Evolutionary conservation across 1,139 yeast genomes (phyloP).

Genomic region (Yamadazyma epiphylla): DNA sequence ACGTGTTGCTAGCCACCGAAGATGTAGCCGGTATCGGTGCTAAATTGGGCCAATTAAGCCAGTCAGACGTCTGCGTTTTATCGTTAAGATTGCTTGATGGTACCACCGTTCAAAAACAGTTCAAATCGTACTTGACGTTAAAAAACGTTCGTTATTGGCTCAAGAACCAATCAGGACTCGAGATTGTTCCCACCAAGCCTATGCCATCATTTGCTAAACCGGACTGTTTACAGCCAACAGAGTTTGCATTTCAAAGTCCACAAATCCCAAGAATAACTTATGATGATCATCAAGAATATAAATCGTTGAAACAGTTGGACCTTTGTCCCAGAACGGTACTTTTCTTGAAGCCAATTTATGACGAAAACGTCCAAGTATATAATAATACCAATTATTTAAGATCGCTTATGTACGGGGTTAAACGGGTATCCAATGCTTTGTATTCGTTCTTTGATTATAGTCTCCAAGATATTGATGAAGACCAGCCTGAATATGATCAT

Average conservation of each 20-base stretch:
- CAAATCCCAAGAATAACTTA: conserved; percentile 33
- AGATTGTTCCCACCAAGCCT: conserved; percentile 20
- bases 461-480: conserved; percentile 13
- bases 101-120: conserved; percentile 40
- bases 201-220: conserved; percentile 39
- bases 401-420: conserved; percentile 12
- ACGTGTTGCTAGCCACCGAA: too few species aligned
- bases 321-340: conserved; percentile 66
- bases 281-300: conserved; percentile 51
- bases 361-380: conserved; percentile 18
- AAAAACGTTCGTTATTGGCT: conserved; percentile 61
- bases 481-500: conserved; percentile 2
- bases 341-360: conserved; percentile 54
- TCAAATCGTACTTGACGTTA: conserved; percentile 39
- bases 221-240: conserved; percentile 28
- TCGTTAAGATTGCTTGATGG: conserved; percentile 58
- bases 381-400: conserved; percentile 13
- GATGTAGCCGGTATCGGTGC: too few species aligned
- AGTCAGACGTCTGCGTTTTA: conserved; percentile 46
- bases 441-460: conserved; percentile 45
- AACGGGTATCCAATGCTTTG: conserved; percentile 27
- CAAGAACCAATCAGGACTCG: conserved; percentile 41
- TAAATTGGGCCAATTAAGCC: too few species aligned
- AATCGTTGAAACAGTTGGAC: conserved; percentile 43
- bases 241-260: conserved; percentile 38